Conservation (phyloP, 2,329 filamentous ascomycete species). For the Aureobasidium vineae region DNA sequence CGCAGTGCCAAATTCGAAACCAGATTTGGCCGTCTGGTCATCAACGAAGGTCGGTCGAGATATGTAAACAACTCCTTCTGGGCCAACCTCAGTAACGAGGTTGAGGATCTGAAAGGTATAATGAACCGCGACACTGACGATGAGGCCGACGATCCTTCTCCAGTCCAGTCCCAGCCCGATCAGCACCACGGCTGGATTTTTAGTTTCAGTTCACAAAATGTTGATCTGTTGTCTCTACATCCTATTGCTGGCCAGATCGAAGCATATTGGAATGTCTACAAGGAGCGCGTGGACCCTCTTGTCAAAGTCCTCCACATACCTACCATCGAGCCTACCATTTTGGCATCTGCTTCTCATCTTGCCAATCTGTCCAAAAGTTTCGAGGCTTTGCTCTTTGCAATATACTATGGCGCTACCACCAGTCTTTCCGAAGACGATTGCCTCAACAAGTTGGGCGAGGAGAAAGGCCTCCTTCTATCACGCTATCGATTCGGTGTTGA, state of each 20-base stretch:
- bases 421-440: slow-evolving; percentile 53
- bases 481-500: slow-evolving; percentile 63
- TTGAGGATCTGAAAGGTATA: slow-evolving; percentile 62
- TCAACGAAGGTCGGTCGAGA: slow-evolving; percentile 67
- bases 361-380: slow-evolving; percentile 57
- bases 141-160: slow-evolving; percentile 56
- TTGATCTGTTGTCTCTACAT: slow-evolving; percentile 64
- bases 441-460: slow-evolving; percentile 50
- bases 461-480: slow-evolving; percentile 50
- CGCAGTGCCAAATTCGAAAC: slow-evolving; percentile 37
- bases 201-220: slow-evolving; percentile 68
- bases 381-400: slow-evolving; percentile 60
- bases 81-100: slow-evolving; percentile 72
- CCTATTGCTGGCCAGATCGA: slow-evolving; percentile 64
- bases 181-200: slow-evolving; percentile 71
- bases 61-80: slow-evolving; percentile 78
- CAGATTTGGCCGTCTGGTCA: slow-evolving; percentile 65
- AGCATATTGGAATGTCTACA: slow-evolving; percentile 67
- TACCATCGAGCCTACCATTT: slow-evolving; percentile 60
- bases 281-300: slow-evolving; percentile 71
- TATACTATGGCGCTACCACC: slow-evolving; percentile 60
- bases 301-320: slow-evolving; percentile 71
- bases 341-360: slow-evolving; percentile 59
- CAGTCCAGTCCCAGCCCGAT: slow-evolving; percentile 40
- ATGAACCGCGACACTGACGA: slow-evolving; percentile 61